Percentiles rank a stretch among this genome's conserved stretches.
Conservation (phyloP, 495 filamentous ascomycete genomes). For the Choiromyces venosus region DNA sequence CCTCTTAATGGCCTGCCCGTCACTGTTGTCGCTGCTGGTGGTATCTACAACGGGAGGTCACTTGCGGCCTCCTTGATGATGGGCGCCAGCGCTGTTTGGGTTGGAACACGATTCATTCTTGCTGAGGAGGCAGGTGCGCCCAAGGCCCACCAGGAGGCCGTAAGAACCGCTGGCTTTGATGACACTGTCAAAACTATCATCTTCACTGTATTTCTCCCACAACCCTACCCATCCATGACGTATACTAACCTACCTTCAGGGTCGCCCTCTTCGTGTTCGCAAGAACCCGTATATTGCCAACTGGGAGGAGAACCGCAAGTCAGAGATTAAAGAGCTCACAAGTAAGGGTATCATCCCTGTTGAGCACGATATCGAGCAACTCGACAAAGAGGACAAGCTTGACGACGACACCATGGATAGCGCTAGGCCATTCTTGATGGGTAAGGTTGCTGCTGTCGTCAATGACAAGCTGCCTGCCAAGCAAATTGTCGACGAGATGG, state of each 20-base stretch:
- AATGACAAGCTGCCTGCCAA: conserved; percentile 91
- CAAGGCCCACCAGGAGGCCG: conserved; percentile 92
- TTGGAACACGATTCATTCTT: conserved; percentile 92
- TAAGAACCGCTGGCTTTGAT: conserved; percentile 83
- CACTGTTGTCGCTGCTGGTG: conserved; percentile 87
- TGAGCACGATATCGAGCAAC: conserved; percentile 85
- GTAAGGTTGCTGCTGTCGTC: conserved; percentile 87
- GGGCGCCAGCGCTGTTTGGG: conserved; percentile 88
- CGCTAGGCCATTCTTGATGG: conserved; percentile 90
- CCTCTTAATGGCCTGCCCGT: conserved; percentile 81
- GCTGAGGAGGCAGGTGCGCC: conserved; percentile 90
- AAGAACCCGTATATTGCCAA: conserved; percentile 88
- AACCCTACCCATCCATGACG: not conserved
- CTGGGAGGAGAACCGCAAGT: conserved; percentile 86
- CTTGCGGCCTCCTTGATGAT: conserved; percentile 88
- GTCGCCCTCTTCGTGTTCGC: conserved; percentile 85
- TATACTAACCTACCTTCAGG: conserved; percentile 45
- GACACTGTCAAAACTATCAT: conserved; percentile 96
- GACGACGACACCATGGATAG: conserved; percentile 80
- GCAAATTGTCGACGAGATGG: conserved; percentile 89
- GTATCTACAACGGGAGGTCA: conserved; percentile 86
- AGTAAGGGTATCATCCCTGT: conserved; percentile 84
- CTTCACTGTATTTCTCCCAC: conserved; percentile 63
- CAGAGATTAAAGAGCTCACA: conserved; percentile 88
- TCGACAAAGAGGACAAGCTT: conserved; percentile 51